phyloP scores from a whole-genome alignment of 805 yeast species.

The Blastobotrys parvus region DNA sequence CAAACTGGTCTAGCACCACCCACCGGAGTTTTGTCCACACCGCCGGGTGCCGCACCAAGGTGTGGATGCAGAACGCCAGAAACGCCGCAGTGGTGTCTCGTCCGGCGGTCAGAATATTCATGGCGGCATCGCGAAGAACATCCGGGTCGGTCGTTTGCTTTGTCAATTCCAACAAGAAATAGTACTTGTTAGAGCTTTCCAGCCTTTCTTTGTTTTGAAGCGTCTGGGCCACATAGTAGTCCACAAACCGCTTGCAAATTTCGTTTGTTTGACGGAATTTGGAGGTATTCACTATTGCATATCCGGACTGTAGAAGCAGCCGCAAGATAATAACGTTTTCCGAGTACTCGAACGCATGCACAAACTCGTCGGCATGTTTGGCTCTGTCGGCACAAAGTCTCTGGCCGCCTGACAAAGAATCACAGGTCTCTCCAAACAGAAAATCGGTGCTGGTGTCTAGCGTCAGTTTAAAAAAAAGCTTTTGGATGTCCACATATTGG shows the following conservation, averaged over 20 bases:
- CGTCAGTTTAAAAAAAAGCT: slow-evolving; percentile 24
- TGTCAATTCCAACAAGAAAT: slow-evolving; percentile 40
- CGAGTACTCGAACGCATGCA: slow-evolving; percentile 9
- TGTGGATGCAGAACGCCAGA: slow-evolving; percentile 37
- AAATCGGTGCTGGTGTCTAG: slow-evolving; percentile 29
- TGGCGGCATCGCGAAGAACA: slow-evolving; percentile 41
- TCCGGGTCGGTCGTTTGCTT: slow-evolving; percentile 40
- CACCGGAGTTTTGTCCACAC: slow-evolving; percentile 30
- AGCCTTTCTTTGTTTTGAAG: slow-evolving; percentile 15
- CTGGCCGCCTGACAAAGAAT: slow-evolving; percentile 23
- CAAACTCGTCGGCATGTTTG: slow-evolving; percentile 6
- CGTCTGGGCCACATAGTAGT: slow-evolving; percentile 35
- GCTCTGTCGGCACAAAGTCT: slow-evolving; percentile 1
- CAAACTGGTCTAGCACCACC: slow-evolving; percentile 32
- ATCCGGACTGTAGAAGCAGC: neutral
- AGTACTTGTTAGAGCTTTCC: slow-evolving; percentile 31
- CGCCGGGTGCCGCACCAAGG: slow-evolving; percentile 34
- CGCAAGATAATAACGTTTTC: slow-evolving; percentile 10
- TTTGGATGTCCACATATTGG: slow-evolving; percentile 20
- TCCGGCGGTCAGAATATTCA: slow-evolving; percentile 45
- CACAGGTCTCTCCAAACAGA: slow-evolving; percentile 26
- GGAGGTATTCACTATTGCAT: slow-evolving; percentile 10
- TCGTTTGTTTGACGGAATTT: slow-evolving; percentile 28
- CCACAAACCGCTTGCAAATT: slow-evolving; percentile 29
- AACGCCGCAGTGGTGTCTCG: slow-evolving; percentile 49